Evolutionary conservation across 163 green algal genomes (phyloP), one percentile per base, ranked within the genome.

Genomic region (Coccomyxa subellipsoidea): DNA sequence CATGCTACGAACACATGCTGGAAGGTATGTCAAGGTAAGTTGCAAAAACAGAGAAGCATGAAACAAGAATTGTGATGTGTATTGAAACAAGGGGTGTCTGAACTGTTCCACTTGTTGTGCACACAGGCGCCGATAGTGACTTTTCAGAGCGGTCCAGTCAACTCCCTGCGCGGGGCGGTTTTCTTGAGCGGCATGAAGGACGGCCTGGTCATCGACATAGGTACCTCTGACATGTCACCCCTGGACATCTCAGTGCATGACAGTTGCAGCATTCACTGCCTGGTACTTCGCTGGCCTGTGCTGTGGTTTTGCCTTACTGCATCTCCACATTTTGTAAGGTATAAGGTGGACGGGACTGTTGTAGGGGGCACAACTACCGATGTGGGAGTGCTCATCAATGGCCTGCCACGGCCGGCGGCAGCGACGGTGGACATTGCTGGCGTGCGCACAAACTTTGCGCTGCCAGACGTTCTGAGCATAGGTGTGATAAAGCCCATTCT

Each of bases 341-440:
- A 23, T 54, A 10, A 54, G 40, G 8, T 23, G 40, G 40, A 54
- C 10, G 40, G 59, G 9, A n/a, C 27, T 10, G 8, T 23, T 36
- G 66, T 73, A 73, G 66, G 87, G 1, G 87, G 87, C 34, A 91
- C 87, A 32, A 90, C 87, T 10, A 90, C 85, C 15, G 87, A 91
- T 54, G 80, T 87, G 23, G 85, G 82, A 3, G 54, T 78, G 59
- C 66, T 91, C 36, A 77, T 83, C 12, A 38, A 72, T 0, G 85
- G 87, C 23, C 71, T 87, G 80, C 87, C 85, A 1, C 40, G 83
- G 8, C 81, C 81, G 35, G 81, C 40, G 31, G 76, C 54, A 35
- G 38, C 40, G 4, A 71, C 69, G 15, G 80, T 80, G 0, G 21
- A 79, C 25, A 21, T 90, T 38, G 81, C 77, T 18, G 85, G 87